Percentiles rank a stretch among this genome's conserved stretches.
These are phyloP conservation scores for Heimioporus sp. DNA, from an alignment of 768 basidiomycete species.

Conservation along the genomic window DNA sequence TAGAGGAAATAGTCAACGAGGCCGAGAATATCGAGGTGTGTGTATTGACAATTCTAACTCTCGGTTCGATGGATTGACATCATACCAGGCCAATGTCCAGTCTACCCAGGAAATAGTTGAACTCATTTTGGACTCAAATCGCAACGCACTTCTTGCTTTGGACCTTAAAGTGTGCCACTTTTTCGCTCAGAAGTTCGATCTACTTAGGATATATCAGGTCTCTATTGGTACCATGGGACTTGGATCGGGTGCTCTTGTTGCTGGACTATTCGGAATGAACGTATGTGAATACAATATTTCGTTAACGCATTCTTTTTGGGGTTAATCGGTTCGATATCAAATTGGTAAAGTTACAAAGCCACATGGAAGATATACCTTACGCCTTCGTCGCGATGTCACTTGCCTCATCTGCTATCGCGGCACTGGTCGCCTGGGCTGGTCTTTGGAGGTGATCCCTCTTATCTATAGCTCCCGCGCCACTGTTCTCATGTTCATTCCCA, in stretches of 20 bases:
- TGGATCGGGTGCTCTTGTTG: conserved; percentile 84
- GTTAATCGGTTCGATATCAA: conserved; percentile 19
- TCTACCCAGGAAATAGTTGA: conserved; percentile 99
- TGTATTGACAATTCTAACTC: background rate
- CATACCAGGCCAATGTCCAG: conserved; percentile 73
- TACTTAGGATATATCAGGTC: conserved; percentile 44
- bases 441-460: conserved; percentile 50
- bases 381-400: conserved; percentile 71
- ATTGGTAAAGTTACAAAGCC: conserved; percentile 60
- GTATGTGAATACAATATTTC: conserved; percentile 45
- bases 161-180: conserved; percentile 69
- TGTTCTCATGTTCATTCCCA: conserved; percentile 14
- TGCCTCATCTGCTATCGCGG: conserved; percentile 54
- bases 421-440: conserved; percentile 63
- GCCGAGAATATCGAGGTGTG: conserved; percentile 80
- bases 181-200: background rate
- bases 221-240: conserved; percentile 95
- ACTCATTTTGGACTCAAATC: conserved; percentile 92
- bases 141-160: conserved; percentile 86
- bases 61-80: background rate
- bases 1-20: conserved; percentile 95
- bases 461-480: conserved; percentile 9
- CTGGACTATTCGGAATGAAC: conserved; percentile 96
- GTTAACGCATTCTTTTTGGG: conserved; percentile 20
- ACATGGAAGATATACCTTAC: conserved; percentile 68